phyloP scores from a whole-genome alignment of 352 stramenopile genomes.

The Phytophthora pseudosyringae region DNA sequence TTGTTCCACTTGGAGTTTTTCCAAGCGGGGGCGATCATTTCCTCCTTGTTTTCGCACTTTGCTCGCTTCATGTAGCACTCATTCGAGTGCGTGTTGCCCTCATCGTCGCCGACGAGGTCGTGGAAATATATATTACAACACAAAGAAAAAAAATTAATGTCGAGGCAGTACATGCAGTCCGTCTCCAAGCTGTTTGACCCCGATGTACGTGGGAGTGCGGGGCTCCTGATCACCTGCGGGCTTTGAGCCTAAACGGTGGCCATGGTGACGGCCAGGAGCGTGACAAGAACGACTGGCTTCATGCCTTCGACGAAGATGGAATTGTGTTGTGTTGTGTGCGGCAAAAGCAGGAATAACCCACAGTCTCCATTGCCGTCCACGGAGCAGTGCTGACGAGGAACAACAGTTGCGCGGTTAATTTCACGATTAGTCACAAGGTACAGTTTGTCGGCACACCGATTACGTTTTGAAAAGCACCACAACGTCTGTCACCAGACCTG shows the following conservation, averaged over 20 bases:
- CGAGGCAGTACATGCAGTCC: constrained; percentile 7
- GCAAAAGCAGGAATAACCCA: background rate
- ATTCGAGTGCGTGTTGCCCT: constrained; percentile 12
- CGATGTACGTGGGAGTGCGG: too few relatives aligned
- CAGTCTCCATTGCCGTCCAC: too few relatives aligned
- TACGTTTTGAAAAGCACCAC: too few relatives aligned
- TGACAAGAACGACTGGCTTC: background rate
- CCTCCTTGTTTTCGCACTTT: background rate
- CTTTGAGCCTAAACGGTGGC: background rate
- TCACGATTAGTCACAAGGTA: too few relatives aligned
- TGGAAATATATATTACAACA: too few relatives aligned
- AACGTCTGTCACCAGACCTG: too few relatives aligned
- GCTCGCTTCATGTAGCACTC: constrained; percentile 16
- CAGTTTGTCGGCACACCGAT: too few relatives aligned
- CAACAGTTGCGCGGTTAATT: background rate
- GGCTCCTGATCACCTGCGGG: background rate
- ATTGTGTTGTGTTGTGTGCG: background rate
- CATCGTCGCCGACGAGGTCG: constrained; percentile 1
- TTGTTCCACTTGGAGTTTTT: background rate
- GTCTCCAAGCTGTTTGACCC: background rate
- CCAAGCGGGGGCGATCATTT: background rate
- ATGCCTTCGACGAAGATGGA: background rate
- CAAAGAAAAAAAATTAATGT: too few relatives aligned
- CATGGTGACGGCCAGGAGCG: background rate
- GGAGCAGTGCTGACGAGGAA: background rate